These are phyloP conservation scores for Geum urbanum DNA, from an alignment of 306 rosid species.

Conservation along the genomic window DNA sequence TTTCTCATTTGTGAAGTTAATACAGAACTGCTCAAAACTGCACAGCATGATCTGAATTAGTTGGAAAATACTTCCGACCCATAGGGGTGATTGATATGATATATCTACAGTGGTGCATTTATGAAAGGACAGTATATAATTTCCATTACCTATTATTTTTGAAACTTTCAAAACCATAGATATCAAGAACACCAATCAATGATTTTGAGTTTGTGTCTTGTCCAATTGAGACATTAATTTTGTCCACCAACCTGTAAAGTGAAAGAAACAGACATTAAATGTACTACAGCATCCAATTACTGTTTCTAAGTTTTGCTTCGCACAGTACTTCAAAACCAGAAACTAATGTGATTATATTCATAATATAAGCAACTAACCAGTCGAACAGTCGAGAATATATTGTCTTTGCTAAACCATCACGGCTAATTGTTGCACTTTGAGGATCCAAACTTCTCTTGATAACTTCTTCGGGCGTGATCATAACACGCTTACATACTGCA, in stretches of 20 bases:
- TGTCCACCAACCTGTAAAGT: slow-evolving; percentile 85
- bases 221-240: slow-evolving; percentile 87
- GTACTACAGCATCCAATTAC: slow-evolving; percentile 25
- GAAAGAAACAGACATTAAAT: slow-evolving; percentile 12
- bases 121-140: slow-evolving; percentile 19
- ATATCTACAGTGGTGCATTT: slow-evolving; percentile 27
- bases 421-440: slow-evolving; percentile 77
- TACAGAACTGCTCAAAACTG: slow-evolving; percentile 99
- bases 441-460: slow-evolving; percentile 96
- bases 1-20: slow-evolving; percentile 97
- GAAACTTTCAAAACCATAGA: slow-evolving; percentile 98
- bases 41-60: slow-evolving; percentile 54
- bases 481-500: slow-evolving; percentile 95
- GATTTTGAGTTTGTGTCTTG: slow-evolving; percentile 81
- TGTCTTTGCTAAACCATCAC: slow-evolving; percentile 95
- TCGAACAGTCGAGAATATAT: slow-evolving; percentile 92
- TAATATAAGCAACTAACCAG: slow-evolving; percentile 50
- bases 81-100: slow-evolving; percentile 27
- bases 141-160: slow-evolving; percentile 81
- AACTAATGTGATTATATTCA: neutral
- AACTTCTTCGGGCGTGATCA: slow-evolving; percentile 99
- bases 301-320: slow-evolving; percentile 12
- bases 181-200: slow-evolving; percentile 95
- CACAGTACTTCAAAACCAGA: neutral
- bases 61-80: slow-evolving; percentile 42